Evolutionary conservation across 176 grass and related monocot genomes (phyloP), one percentile per base, ranked within the genome.

Genomic region (Triticum urartu): DNA sequence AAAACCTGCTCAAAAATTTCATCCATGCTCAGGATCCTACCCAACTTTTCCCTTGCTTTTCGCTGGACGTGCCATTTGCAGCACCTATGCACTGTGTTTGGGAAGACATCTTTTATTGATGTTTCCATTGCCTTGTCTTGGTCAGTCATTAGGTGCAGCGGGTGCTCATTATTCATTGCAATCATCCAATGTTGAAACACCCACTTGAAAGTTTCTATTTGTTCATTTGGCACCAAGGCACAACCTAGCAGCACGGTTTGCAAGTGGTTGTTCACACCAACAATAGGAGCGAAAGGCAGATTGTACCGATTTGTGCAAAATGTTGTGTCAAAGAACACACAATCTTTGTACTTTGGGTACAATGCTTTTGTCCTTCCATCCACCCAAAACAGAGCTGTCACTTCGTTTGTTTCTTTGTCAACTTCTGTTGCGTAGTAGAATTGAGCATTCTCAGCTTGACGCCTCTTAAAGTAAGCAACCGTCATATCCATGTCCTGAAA

Each of bases 251-350:
- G 12, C 5, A 90, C 86, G 0, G 14, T 61, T 1, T 83, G 84
- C 21, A 24, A 7, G 18, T 90, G 84, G 42, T 79, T 62, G 42
- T 81, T 84, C 1, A 83, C 36, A 3, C 78, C 84, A 13, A 86
- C 26, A 24, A 90, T 78, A 0, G 25, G 72, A 3, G 48, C 84
- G 28, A 71, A 73, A 0, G 35, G 66, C 84, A 83, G 83, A 2
- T 59, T 60, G 5, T 85, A 80, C 0, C 45, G 78, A 2, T 89
- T 89, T 3, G 48, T 84, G 8, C 21, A 34, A 21, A 61, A 90
- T 0, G 45, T 78, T 9, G 22, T 90, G 40, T 86, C 68, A 28
- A 89, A 89, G 13, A 45, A 36, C 0, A 85, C 13, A 5, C 43
- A 79, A 54, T 87, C 79, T 0, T 72, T 58, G 22, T 84, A 91